These are phyloP conservation scores for Houttuynia cordata DNA, from an alignment of 164 flowering plant genomes.

Conservation along the genomic window DNA sequence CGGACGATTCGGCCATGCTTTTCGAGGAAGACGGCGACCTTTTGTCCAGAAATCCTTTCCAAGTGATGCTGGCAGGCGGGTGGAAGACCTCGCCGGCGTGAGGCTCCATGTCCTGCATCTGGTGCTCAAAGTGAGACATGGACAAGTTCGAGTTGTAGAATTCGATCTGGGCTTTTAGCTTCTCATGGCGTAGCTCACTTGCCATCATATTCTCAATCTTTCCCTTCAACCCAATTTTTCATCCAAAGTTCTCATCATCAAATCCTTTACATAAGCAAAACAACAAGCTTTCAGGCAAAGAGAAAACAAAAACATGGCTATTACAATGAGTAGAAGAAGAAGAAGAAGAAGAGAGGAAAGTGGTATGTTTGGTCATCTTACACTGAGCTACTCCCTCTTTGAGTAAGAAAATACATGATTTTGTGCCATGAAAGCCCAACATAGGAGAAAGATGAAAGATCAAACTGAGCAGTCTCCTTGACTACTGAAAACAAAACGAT, in stretches of 20 bases:
- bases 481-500: too few relatives aligned
- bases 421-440: not conserved
- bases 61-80: constrained; percentile 17
- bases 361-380: not conserved
- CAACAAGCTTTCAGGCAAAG: not conserved
- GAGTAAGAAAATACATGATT: not conserved
- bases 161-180: constrained; percentile 21
- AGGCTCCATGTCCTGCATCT: constrained; percentile 7
- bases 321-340: too few relatives aligned
- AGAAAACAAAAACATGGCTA: not conserved
- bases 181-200: constrained; percentile 22
- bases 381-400: not conserved
- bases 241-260: not conserved
- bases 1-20: constrained; percentile 1
- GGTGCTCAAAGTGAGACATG: constrained; percentile 3
- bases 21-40: constrained; percentile 27
- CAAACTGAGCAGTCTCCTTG: too few relatives aligned
- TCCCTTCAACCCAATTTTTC: not conserved
- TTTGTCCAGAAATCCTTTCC: constrained; percentile 26
- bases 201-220: constrained; percentile 16
- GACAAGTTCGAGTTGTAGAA: constrained; percentile 33
- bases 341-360: too few relatives aligned
- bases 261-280: constrained; percentile 8
- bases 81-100: constrained; percentile 12
- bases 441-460: not conserved